Percentiles rank a stretch among this genome's conserved stretches.
Evolutionary conservation across 805 yeast species (phyloP).

Genomic region (Saturnispora galanensis): DNA sequence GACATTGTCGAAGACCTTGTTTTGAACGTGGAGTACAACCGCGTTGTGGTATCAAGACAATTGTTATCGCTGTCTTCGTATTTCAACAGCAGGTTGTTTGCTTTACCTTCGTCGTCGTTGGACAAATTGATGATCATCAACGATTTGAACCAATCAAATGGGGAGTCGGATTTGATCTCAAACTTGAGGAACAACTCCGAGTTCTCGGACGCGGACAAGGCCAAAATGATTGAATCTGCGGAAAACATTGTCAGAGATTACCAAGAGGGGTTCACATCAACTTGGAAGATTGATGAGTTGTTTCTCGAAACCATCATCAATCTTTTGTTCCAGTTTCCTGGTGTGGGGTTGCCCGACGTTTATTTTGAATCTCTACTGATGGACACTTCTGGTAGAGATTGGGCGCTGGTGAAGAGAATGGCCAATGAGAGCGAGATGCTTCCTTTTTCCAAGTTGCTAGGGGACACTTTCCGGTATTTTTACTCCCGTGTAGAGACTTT

Average conservation of each 20-base stretch:
- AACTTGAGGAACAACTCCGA: slow-evolving; percentile 22
- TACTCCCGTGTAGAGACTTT: slow-evolving; percentile 56
- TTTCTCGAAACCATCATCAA: slow-evolving; percentile 76
- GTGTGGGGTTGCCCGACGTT: slow-evolving; percentile 52
- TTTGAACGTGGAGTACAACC: slow-evolving; percentile 77
- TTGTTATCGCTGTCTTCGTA: slow-evolving; percentile 63
- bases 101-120: slow-evolving; percentile 66
- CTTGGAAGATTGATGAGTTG: slow-evolving; percentile 88
- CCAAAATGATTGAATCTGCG: slow-evolving; percentile 23
- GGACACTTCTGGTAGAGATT: slow-evolving; percentile 77
- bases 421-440: slow-evolving; percentile 23
- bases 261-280: slow-evolving; percentile 36
- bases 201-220: slow-evolving; percentile 19
- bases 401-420: slow-evolving; percentile 31
- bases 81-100: slow-evolving; percentile 56
- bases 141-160: slow-evolving; percentile 31
- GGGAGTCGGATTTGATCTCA: slow-evolving; percentile 25
- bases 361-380: slow-evolving; percentile 80
- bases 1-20: slow-evolving; percentile 71
- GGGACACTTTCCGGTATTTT: slow-evolving; percentile 79
- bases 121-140: slow-evolving; percentile 46
- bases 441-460: slow-evolving; percentile 87
- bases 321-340: slow-evolving; percentile 67
- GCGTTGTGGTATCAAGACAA: slow-evolving; percentile 78
- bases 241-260: slow-evolving; percentile 32